These are phyloP conservation scores for Solanum hybrid DNA, from an alignment of 305 asterid species.

Conservation along the genomic window DNA sequence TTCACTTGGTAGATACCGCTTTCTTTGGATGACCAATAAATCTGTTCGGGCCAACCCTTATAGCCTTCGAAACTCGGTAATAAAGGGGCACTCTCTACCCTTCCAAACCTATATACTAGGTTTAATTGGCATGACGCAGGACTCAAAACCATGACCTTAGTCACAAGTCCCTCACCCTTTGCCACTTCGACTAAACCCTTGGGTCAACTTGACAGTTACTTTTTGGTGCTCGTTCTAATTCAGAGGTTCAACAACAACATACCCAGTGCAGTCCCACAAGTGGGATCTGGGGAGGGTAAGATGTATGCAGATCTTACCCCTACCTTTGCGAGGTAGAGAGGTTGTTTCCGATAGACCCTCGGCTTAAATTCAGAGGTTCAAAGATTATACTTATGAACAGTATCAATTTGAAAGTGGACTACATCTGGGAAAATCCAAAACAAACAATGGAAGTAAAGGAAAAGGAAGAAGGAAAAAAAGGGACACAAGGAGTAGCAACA, in stretches of 20 bases:
- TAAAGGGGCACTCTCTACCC: background rate
- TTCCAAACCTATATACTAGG: background rate
- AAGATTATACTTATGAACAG: background rate
- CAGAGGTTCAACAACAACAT: background rate
- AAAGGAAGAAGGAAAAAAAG: background rate
- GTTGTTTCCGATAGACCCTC: background rate
- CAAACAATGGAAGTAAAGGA: background rate
- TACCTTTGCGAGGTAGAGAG: background rate
- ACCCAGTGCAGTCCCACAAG: background rate
- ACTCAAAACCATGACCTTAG: background rate
- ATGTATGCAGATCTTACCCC: background rate
- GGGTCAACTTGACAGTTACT: background rate
- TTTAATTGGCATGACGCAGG: background rate
- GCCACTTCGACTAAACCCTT: background rate
- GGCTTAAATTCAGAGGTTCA: background rate
- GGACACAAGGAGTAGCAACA: background rate
- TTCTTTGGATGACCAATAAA: background rate
- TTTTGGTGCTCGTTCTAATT: background rate
- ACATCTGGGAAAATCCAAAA: background rate
- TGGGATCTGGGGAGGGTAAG: background rate
- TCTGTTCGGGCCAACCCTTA: background rate
- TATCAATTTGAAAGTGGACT: background rate
- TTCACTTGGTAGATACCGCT: background rate
- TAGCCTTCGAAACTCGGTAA: background rate
- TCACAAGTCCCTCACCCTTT: background rate